These are phyloP conservation scores for Monilinia fructicola DNA, from an alignment of 2,329 filamentous ascomycete species.

Conservation along the genomic window DNA sequence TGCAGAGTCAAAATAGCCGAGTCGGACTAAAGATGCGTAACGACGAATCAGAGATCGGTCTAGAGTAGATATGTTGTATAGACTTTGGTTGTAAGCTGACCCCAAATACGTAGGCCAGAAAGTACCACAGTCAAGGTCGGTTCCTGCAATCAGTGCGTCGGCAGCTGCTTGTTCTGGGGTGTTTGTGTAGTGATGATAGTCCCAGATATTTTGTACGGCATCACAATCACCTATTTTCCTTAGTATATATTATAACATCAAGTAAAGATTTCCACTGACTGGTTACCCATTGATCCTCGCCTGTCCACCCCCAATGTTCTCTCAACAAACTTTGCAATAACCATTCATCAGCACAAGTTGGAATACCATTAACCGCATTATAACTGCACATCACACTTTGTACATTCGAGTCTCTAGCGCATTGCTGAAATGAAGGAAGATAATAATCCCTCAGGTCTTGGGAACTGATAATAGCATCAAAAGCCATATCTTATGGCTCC, in stretches of 20 bases:
- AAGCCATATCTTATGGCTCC: conserved; percentile 51
- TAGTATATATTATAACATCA: accelerated
- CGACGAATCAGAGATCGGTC: conserved; percentile 52
- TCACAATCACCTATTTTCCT: conserved; percentile 45
- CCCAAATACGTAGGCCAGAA: conserved; percentile 28
- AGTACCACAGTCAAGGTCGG: conserved; percentile 33
- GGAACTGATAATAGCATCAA: conserved; percentile 55
- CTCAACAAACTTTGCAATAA: conserved; percentile 62
- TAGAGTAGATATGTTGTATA: conserved; percentile 48
- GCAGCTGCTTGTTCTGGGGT: conserved; percentile 27
- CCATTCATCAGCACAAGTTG: conserved; percentile 62
- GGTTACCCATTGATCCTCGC: conserved; percentile 57
- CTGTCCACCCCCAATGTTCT: conserved; percentile 64
- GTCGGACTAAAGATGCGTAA: conserved; percentile 54
- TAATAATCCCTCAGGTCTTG: conserved; percentile 70
- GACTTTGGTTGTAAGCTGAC: conserved; percentile 38
- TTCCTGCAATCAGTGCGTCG: conserved; percentile 30
- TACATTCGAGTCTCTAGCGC: conserved; percentile 56
- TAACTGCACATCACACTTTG: conserved; percentile 63
- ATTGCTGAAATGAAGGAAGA: conserved; percentile 63
- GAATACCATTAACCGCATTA: conserved; percentile 65
- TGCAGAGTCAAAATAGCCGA: conserved; percentile 58
- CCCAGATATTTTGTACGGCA: conserved; percentile 55
- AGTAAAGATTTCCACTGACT: not conserved
- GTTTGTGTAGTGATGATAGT: conserved; percentile 43